Evolutionary conservation across 2,329 filamentous ascomycete species (phyloP), one percentile per base, ranked within the genome.

Genomic region (Pseudogymnoascus sp.): DNA sequence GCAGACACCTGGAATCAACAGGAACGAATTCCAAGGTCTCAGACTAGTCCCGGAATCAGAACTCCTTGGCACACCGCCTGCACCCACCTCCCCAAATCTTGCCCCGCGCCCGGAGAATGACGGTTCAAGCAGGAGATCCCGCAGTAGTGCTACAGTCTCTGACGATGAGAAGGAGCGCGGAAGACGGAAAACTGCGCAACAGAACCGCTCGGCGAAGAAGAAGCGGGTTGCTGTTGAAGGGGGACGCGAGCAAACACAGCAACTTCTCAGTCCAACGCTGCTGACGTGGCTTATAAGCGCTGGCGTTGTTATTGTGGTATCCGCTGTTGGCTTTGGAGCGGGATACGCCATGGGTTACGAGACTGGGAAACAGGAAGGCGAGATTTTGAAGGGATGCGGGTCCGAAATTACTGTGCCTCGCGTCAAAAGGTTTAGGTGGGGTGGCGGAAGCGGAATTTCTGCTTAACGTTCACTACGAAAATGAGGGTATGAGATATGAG

Each of bases 291-390:
- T 86, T 5, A 79, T 88, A 61, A 84, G 82, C 62, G 85, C 86
- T 6, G 85, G 86, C 15, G 85, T 88, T 1, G 82, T 88, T 1
- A 84, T 88, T 7, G 77, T 89, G 9, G 82, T 88, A 2, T 86
- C 83, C 6, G 86, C 87, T 1, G 85, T 88, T 35, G 85, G 85
- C 1, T 88, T 89, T 66, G 84, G 86, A 2, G 86, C 86, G 7
- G 86, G 86, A 9, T 87, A 87, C 68, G 85, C 87, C 25, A 84
- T 87, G 63, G 86, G 86, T 4, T 78, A 85, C 27, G 86, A 88
- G 67, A 84, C 86, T 25, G 86, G 86, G 2, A 79, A 82, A 35
- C 82, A 87, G 66, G 85, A 88, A 69, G 76, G 58, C 21, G 37
- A 40, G 37, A 13, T 37, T 37, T 31, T 59, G 13, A 40, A 21